These are phyloP conservation scores for Mortierella sp. DNA, from an alignment of 371 early-diverging fungal species.

Conservation along the genomic window DNA sequence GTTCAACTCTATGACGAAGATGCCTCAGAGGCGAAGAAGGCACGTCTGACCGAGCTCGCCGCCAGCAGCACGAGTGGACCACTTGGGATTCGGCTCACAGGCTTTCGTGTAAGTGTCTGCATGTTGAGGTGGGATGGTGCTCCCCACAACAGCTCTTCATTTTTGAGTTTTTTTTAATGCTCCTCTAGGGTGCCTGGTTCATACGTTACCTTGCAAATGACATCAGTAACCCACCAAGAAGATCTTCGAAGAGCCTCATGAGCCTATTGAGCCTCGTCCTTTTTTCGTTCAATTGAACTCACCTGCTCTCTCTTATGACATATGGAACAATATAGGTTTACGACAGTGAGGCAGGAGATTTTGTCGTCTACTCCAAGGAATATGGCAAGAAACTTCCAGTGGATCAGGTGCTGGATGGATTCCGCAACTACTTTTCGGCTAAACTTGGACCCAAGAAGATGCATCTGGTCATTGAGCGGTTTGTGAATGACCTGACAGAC, in stretches of 20 bases:
- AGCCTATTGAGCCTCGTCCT: neutral
- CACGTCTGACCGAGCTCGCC: conserved; percentile 68
- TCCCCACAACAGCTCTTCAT: no score
- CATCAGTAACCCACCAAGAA: no score
- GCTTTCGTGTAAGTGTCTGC: conserved; percentile 62
- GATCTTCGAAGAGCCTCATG: no score
- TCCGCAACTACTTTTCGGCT: conserved; percentile 62
- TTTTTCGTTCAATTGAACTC: no score
- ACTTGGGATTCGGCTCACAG: conserved; percentile 72
- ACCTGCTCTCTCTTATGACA: no score
- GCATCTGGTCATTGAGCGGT: conserved; percentile 68
- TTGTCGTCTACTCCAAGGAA: conserved; percentile 56
- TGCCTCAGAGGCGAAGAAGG: conserved; percentile 70
- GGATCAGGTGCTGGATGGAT: conserved; percentile 58
- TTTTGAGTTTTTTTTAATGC: neutral
- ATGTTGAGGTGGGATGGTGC: neutral
- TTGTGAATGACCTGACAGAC: conserved; percentile 66
- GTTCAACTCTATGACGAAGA: conserved; percentile 68
- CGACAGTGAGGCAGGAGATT: conserved; percentile 53
- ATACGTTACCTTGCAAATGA: no score
- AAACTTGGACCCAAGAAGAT: conserved; percentile 56
- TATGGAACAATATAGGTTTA: conserved; percentile 50
- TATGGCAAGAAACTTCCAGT: conserved; percentile 59
- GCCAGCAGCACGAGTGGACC: conserved; percentile 64
- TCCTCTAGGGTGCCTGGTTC: neutral